Evolutionary conservation across 1,139 yeast species (phyloP), one percentile per base, ranked within the genome.

Genomic region (Zygosaccharomyces pseudobailii): DNA sequence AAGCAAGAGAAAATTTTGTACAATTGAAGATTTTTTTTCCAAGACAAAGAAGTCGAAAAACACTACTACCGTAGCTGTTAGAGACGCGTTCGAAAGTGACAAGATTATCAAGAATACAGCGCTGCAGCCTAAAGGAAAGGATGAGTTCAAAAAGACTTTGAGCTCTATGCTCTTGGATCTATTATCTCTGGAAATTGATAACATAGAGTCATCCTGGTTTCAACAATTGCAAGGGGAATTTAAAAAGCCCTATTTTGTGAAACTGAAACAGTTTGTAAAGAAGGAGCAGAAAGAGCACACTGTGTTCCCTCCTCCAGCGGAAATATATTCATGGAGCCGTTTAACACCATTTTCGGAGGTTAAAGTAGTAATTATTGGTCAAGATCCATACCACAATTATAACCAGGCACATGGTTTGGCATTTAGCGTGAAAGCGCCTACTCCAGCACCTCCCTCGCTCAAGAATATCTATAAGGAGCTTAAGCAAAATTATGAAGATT

Each of bases 351-450:
- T 92, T 31, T 73, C 80, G 5, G 66, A 76, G 1, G 85, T 90
- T 27, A 83, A 81, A 60, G 94, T 94, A 30, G 76, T 92, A 3
- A 75, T 94, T 17, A 71, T 94, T 39, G 99, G 99, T 1, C 99
- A 92, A 65, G 99, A 92, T 65, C 99, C 99, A 0, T 92, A 92
- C 63, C 98, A 94, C 66, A 89, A 89, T 62, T 69, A 68, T 57
- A 86, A 87, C 61, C 98, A 92, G 65, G 99, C 99, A 0, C 98
- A 92, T 61, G 99, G 99, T 0, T 71, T 92, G 25, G 97, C 98
- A 4, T 92, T 92, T 59, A 85, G 95, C 9, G 98, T 92, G 2
- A 74, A 80, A 43, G 84, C 87, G 30, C 96, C 96, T 3, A 82
- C 88, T 1, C 78, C 72, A 4, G 80, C 95, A 0, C 99, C 99